These are phyloP conservation scores for Pythium dissimile DNA, from an alignment of 352 stramenopile genomes.

Conservation along the genomic window DNA sequence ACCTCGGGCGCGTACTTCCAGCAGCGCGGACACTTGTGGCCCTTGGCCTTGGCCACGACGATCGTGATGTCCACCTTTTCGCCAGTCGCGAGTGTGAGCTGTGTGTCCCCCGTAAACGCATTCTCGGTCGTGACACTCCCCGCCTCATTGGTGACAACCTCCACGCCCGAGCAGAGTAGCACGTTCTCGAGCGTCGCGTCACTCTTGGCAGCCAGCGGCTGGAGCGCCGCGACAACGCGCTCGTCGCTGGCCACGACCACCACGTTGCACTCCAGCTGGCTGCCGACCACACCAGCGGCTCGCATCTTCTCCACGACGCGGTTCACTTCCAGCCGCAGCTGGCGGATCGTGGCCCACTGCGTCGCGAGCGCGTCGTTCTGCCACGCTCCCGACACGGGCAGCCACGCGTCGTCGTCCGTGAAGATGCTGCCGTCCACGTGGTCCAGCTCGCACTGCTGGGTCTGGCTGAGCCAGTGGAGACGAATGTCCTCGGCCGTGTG, in stretches of 20 bases:
- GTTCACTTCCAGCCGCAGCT: constrained; percentile 84
- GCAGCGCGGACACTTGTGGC: constrained; percentile 87
- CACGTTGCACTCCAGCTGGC: constrained; percentile 77
- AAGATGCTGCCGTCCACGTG: constrained; percentile 74
- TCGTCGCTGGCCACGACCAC: constrained; percentile 33
- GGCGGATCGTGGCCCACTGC: constrained; percentile 86
- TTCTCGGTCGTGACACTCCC: constrained; percentile 1
- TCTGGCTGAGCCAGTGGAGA: constrained; percentile 71
- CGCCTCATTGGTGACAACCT: constrained; percentile 30
- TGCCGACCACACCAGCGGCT: constrained; percentile 45
- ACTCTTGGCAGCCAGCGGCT: constrained; percentile 50
- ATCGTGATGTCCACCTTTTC: constrained; percentile 49
- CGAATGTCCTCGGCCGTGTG: constrained; percentile 98
- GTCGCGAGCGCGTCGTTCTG: constrained; percentile 48
- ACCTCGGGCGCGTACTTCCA: constrained; percentile 80
- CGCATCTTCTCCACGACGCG: constrained; percentile 74
- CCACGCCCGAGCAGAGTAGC: constrained; percentile 64
- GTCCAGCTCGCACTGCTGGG: constrained; percentile 41
- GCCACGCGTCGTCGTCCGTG: constrained; percentile 50
- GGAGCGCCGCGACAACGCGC: constrained; percentile 41
- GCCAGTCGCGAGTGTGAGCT: constrained; percentile 30
- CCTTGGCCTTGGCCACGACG: constrained; percentile 52
- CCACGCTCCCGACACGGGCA: constrained; percentile 52
- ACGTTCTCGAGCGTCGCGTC: constrained; percentile 62
- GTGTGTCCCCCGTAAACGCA: constrained; percentile 25